Base-by-base conservation (phyloP, 805 yeast species). In the Ogataea allantospora region DNA sequence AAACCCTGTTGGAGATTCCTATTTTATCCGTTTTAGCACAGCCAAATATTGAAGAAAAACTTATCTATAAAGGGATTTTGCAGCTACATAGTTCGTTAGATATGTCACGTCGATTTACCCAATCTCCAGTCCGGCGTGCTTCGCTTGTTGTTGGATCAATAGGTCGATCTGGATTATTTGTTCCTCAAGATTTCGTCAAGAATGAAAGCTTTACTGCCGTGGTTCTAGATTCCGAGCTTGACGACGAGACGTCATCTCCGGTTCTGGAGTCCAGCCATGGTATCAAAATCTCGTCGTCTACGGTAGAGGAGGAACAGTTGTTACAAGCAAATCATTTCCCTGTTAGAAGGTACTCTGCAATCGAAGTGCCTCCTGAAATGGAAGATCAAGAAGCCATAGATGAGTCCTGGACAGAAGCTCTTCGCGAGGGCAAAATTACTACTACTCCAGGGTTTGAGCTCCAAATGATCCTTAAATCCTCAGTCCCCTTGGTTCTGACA, bases 401-500 rank as follows among this genome's bases (percentile, higher is more conserved):
- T 2, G 60, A 57, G 34, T 53, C 60, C 2, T 60, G 64, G 64
- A 57, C 58, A 33, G 62, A 58, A 28, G 64, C 65, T 5, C 34
- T 60, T 7, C 55, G 58, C 35, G 44, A 51, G 7, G 66, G 61
- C 15, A 77, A 72, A 40, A 73, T 76, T 1, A 66, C 65, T 22
- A 76, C 80, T 1, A 48, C 56, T 4, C 40, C 63, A 11, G 13
- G 42, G 4, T 63, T 63, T 20, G 81, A 75, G 55, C 43, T 66
- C 8, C 56, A 50, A 33, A 65, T 63, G 10, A 52, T 77, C 33
- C 22, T 62, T 14, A 48, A 54, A 26, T 71, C 68, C 41, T 73
- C 81, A 1, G 42, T 69, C 7, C 91, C 91, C 0, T 60, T 83
- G 49, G 68, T 81, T 13, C 62, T 80, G 34, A 83, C 91, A 0